Evolutionary conservation across 495 filamentous ascomycete species (phyloP).

Genomic region (Symbiotaphrina buchneri): DNA sequence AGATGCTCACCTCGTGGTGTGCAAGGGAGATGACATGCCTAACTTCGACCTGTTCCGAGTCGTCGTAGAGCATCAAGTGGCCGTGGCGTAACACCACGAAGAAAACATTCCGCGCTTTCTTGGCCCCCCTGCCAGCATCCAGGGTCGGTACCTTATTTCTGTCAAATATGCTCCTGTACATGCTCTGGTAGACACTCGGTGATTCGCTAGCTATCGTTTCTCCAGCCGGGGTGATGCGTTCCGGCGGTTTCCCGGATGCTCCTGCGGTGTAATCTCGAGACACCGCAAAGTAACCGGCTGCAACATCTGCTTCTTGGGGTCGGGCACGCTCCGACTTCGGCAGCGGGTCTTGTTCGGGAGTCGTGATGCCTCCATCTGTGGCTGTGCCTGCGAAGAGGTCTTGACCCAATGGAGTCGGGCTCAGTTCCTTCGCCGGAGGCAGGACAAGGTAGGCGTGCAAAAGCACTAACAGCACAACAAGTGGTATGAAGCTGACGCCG

Average conservation of each 20-base stretch:
- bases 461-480: constrained; percentile 38
- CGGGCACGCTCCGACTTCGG: constrained; percentile 21
- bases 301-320: constrained; percentile 54
- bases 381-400: not conserved
- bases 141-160: constrained; percentile 34
- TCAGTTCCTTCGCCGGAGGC: constrained; percentile 26
- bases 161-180: constrained; percentile 94
- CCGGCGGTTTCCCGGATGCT: constrained; percentile 80
- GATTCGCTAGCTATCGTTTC: constrained; percentile 48
- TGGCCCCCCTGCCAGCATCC: constrained; percentile 25
- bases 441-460: constrained; percentile 48
- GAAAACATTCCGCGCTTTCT: constrained; percentile 73
- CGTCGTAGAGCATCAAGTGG: constrained; percentile 93
- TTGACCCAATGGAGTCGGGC: constrained; percentile 6
- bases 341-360: constrained; percentile 14
- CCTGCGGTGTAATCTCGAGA: constrained; percentile 81
- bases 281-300: constrained; percentile 85
- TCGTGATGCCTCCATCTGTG: not conserved
- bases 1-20: constrained; percentile 69
- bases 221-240: constrained; percentile 63
- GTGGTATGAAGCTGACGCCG: constrained; percentile 74
- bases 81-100: constrained; percentile 83
- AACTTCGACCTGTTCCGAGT: constrained; percentile 71
- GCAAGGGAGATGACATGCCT: constrained; percentile 84
- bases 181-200: constrained; percentile 87